Evolutionary conservation across 2,329 filamentous ascomycete species (phyloP).

Genomic region (Penicillium sp.): DNA sequence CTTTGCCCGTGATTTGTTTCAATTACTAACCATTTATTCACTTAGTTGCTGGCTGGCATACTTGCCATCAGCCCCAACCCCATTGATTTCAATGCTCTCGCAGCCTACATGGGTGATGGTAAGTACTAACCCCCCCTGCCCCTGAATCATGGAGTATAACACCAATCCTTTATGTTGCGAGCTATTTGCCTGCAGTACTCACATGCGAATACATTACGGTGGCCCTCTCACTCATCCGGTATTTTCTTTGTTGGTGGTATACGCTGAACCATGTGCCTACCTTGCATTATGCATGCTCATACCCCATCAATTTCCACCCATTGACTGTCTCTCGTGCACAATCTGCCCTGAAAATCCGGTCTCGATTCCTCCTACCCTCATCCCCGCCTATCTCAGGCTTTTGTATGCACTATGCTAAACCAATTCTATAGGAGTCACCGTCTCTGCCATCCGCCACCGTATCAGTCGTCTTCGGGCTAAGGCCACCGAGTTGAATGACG

Average conservation of each 20-base stretch:
- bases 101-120: neutral
- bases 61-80: neutral
- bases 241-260: too few species aligned
- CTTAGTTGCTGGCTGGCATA: neutral
- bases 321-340: neutral
- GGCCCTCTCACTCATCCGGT: too few species aligned
- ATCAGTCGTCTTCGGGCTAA: neutral
- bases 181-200: too few species aligned
- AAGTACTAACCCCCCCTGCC: neutral
- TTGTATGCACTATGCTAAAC: neutral
- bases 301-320: too few species aligned
- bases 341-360: too few species aligned
- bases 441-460: neutral
- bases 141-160: neutral
- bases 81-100: neutral
- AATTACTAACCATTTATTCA: neutral
- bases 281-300: too few species aligned
- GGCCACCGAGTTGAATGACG: neutral
- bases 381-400: fast-evolving
- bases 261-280: neutral
- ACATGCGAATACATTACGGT: too few species aligned
- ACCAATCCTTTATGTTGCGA: neutral
- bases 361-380: neutral
- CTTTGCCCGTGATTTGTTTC: neutral
- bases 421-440: neutral